phyloP scores from a whole-genome alignment of 306 rosid species.

The Malus sieversii region DNA sequence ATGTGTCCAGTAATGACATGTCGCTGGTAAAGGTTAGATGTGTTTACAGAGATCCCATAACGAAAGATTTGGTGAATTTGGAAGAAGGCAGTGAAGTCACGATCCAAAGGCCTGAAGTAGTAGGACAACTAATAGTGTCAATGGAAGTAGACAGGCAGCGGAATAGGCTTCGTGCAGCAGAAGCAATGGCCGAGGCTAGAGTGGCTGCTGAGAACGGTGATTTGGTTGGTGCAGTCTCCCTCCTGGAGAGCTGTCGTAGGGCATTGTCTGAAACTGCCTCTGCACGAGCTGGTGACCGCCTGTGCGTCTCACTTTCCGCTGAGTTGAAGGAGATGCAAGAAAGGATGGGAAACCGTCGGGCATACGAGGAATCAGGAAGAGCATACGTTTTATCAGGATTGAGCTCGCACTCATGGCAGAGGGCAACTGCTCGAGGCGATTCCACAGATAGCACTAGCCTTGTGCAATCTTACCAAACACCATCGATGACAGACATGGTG shows the following conservation, averaged over 20 bases:
- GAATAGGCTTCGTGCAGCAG: conserved; percentile 59
- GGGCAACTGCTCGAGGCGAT: conserved; percentile 94
- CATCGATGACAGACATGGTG: conserved; percentile 85
- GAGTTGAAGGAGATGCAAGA: conserved; percentile 92
- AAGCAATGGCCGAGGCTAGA: conserved; percentile 77
- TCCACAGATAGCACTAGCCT: conserved; percentile 63
- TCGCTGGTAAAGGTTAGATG: conserved; percentile 52
- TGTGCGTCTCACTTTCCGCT: conserved; percentile 54
- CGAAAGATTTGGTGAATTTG: conserved; percentile 51
- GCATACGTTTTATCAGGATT: conserved; percentile 83
- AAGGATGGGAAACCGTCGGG: conserved; percentile 70
- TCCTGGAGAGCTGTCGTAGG: conserved; percentile 47
- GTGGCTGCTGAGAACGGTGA: conserved; percentile 64
- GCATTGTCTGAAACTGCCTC: conserved; percentile 55
- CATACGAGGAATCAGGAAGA: conserved; percentile 81
- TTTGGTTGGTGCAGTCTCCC: conserved; percentile 59
- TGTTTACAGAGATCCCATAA: conserved; percentile 52
- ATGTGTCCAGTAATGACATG: conserved; percentile 41
- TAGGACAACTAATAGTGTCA: conserved; percentile 39
- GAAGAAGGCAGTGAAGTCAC: conserved; percentile 47
- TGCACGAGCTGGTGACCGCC: conserved; percentile 49
- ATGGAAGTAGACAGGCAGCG: conserved; percentile 79
- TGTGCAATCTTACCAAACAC: conserved; percentile 71
- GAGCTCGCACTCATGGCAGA: conserved; percentile 89
- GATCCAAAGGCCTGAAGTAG: conserved; percentile 59